These are phyloP conservation scores for Dactylellina sp. DNA, from an alignment of 2,329 filamentous ascomycete species.

Conservation along the genomic window DNA sequence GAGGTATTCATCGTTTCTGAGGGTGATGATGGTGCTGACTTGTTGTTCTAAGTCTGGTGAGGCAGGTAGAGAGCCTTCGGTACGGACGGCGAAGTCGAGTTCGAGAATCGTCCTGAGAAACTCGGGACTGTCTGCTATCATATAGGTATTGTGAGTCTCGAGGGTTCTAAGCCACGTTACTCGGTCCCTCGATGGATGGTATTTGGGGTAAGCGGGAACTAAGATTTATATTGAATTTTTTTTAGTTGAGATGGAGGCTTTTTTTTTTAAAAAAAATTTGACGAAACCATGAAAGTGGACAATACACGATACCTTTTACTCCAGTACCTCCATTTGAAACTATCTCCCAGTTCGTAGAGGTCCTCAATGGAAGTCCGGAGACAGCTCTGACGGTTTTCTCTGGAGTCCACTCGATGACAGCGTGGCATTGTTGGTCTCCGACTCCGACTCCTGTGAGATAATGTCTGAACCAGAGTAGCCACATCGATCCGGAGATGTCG, in stretches of 20 bases:
- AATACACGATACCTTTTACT: conserved; percentile 41
- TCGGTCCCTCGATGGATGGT: conserved; percentile 51
- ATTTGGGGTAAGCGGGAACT: conserved; percentile 54
- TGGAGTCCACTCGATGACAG: conserved; percentile 52
- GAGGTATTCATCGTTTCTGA: conserved; percentile 52
- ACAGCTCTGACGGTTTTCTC: conserved; percentile 49
- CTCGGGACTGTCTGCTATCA: conserved; percentile 53
- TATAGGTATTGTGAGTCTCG: conserved; percentile 52
- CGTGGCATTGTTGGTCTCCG: conserved; percentile 50
- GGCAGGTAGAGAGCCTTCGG: conserved; percentile 25
- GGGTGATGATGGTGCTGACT: conserved; percentile 35
- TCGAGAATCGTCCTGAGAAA: conserved; percentile 55
- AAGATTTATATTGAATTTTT: neutral
- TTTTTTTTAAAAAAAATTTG: neutral
- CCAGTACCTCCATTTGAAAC: conserved; percentile 51
- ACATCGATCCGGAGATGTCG: conserved; percentile 54
- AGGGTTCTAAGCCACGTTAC: conserved; percentile 53
- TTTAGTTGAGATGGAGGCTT: conserved; percentile 15
- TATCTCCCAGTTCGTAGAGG: conserved; percentile 53
- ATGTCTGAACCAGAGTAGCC: conserved; percentile 54
- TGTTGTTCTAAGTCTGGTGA: conserved; percentile 22
- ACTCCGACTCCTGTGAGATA: conserved; percentile 52
- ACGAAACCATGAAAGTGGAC: neutral
- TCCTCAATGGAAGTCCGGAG: conserved; percentile 48
- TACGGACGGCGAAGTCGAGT: conserved; percentile 40